Evolutionary conservation across 805 yeast species (phyloP).

Genomic region (Zygoascus bituminiphila): DNA sequence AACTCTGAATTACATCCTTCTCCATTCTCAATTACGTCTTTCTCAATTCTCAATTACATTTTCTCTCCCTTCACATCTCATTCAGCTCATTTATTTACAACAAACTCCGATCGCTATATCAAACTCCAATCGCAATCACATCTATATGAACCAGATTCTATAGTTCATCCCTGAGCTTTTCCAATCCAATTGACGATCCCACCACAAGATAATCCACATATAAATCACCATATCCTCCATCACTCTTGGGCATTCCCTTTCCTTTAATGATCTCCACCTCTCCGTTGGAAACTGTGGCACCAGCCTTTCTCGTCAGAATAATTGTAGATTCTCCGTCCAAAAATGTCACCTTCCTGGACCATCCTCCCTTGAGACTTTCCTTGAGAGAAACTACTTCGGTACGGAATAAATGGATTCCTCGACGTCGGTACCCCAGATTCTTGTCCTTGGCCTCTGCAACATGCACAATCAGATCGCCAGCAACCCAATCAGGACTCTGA

Average conservation of each 20-base stretch:
- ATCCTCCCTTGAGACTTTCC: constrained; percentile 73
- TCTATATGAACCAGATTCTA: not conserved
- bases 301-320: constrained; percentile 42
- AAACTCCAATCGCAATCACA: too few relatives aligned
- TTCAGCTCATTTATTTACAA: too few relatives aligned
- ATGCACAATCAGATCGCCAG: constrained; percentile 71
- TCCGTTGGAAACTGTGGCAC: constrained; percentile 51
- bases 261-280: constrained; percentile 64
- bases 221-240: constrained; percentile 42
- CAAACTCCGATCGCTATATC: too few relatives aligned
- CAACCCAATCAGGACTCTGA: constrained; percentile 67
- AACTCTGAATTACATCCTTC: too few relatives aligned
- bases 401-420: constrained; percentile 65
- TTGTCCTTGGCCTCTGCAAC: constrained; percentile 43
- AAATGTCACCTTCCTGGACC: constrained; percentile 61
- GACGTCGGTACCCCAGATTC: constrained; percentile 80
- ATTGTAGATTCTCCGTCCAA: constrained; percentile 52
- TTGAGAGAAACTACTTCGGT: constrained; percentile 65
- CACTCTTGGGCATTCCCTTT: constrained; percentile 76
- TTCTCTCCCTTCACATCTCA: too few relatives aligned
- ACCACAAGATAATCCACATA: constrained; percentile 38
- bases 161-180: not conserved
- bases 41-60: too few relatives aligned
- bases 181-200: not conserved
- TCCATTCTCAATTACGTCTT: too few relatives aligned